These are phyloP conservation scores for Biscogniauxia mediterranea DNA, from an alignment of 2,329 filamentous ascomycete species.

Conservation along the genomic window DNA sequence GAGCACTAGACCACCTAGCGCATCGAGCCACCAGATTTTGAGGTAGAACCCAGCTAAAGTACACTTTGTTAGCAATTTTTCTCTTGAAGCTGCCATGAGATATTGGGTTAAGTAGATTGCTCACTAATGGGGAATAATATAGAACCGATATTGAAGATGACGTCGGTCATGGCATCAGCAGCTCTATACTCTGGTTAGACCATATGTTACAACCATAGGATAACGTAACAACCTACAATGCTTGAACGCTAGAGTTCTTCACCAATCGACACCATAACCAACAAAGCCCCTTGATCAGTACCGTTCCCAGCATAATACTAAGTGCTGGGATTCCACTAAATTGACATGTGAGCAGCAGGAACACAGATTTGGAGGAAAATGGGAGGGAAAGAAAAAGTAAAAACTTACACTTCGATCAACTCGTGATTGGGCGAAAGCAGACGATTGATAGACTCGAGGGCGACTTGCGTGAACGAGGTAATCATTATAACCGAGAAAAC, in stretches of 20 bases:
- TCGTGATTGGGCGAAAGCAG: constrained; percentile 60
- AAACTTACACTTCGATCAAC: constrained; percentile 63
- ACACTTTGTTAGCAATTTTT: not conserved
- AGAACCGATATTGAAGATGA: constrained; percentile 87
- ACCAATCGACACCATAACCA: constrained; percentile 88
- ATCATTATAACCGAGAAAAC: constrained; percentile 87
- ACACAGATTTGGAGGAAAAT: not conserved
- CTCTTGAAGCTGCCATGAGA: not conserved
- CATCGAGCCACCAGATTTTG: constrained; percentile 81
- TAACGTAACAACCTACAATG: constrained; percentile 51
- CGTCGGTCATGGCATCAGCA: constrained; percentile 63
- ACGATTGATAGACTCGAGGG: constrained; percentile 65
- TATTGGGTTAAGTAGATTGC: constrained; percentile 18
- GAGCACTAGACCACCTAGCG: constrained; percentile 74
- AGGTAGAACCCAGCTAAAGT: constrained; percentile 67
- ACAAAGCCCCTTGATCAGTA: constrained; percentile 76
- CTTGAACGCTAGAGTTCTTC: constrained; percentile 82
- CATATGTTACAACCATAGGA: not conserved
- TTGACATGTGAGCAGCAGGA: not conserved
- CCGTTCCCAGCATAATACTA: constrained; percentile 76
- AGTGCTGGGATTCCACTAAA: constrained; percentile 63
- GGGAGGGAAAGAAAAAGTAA: not conserved
- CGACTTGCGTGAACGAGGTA: constrained; percentile 78
- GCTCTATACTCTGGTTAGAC: constrained; percentile 35
- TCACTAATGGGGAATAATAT: constrained; percentile 77